Base-by-base conservation (phyloP, 1,284 basidiomycete genomes). In the Moniliophthora roreri region DNA sequence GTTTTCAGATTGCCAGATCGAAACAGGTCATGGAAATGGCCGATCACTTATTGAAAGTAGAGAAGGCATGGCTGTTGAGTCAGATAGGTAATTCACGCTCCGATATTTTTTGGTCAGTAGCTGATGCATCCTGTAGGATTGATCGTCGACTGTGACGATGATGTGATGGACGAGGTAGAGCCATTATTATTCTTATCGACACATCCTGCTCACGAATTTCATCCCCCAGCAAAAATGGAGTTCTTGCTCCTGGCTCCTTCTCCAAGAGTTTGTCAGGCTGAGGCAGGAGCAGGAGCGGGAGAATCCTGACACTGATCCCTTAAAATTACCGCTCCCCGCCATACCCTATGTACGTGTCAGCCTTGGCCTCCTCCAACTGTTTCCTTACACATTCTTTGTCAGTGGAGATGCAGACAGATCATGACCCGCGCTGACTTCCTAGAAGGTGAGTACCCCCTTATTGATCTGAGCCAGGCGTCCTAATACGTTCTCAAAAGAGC, bases 371-470 rank as follows among this genome's bases (percentile, higher is more conserved):
- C 47, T 34, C n/a, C 39, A 13, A 20, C 23, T 41, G 46, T 48
- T 55, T 24, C 23, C 34, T 49, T 16, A 38, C 34, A n/a, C n/a
- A n/a, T 40, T 16, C 32, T 38, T 50, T 42, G 47, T 16, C 52
- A 86, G 84, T 81, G 81, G 71, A 74, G 74, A 61, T 87, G 84
- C 65, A 73, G 84, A 35, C 82, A 88, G 64, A 85, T 93, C 49
- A 93, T 91, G 91, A 93, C 90, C 0, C 74, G 91, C 26, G 74
- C 89, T 2, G 91, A 93, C 68, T 93, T 90, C 64, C 70, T 93
- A 56, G 87, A 89, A 66, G 81, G 83, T 87, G 47, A 18, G 72
- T 58, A 20, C 38, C 41, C 50, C 39, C 36, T 48, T 13, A n/a
- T 47, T 18, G 56, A 34, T 32, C 50, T 38, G 24, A 21, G 48